Conservation (phyloP, 139 green algal genomes). For the Penium margaritaceum region DNA sequence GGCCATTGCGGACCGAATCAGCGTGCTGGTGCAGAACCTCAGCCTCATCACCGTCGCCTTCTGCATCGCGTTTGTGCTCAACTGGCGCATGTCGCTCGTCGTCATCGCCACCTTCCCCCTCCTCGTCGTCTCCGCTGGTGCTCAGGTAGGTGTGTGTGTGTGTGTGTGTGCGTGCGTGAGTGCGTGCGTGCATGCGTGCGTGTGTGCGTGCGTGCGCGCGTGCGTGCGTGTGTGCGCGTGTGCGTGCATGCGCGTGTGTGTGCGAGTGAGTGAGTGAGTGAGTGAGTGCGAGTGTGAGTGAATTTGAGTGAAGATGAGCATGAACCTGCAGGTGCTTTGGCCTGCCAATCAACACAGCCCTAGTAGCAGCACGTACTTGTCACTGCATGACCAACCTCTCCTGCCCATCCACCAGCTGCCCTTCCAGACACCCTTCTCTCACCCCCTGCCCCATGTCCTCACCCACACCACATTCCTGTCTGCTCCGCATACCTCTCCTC, state of each 20-base stretch:
- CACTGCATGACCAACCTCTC: neutral
- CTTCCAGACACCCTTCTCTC: no score
- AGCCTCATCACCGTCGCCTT: slow-evolving; percentile 56
- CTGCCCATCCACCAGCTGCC: no score
- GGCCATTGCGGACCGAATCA: slow-evolving; percentile 40
- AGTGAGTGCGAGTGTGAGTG: neutral
- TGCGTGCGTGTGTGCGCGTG: neutral
- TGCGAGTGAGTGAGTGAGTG: neutral
- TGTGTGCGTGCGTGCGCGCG: neutral
- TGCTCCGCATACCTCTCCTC: no score
- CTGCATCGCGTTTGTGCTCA: slow-evolving; percentile 53
- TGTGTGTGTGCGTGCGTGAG: no score
- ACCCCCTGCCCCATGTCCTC: no score
- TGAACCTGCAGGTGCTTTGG: neutral
- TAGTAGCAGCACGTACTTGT: neutral
- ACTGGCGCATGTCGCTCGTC: slow-evolving; percentile 72
- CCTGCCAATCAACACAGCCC: neutral
- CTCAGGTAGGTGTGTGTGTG: slow-evolving; percentile 23
- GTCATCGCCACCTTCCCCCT: slow-evolving; percentile 64
- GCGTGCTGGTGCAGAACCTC: slow-evolving; percentile 54
- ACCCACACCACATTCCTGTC: no score
- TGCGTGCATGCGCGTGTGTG: neutral
- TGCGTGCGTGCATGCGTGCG: neutral
- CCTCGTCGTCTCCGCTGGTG: slow-evolving; percentile 40
- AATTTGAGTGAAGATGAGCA: neutral